Percentiles rank a stretch among this genome's conserved stretches.
Conservation (phyloP, 345 rosid genomes). For the Melaleuca quinquenervia region DNA sequence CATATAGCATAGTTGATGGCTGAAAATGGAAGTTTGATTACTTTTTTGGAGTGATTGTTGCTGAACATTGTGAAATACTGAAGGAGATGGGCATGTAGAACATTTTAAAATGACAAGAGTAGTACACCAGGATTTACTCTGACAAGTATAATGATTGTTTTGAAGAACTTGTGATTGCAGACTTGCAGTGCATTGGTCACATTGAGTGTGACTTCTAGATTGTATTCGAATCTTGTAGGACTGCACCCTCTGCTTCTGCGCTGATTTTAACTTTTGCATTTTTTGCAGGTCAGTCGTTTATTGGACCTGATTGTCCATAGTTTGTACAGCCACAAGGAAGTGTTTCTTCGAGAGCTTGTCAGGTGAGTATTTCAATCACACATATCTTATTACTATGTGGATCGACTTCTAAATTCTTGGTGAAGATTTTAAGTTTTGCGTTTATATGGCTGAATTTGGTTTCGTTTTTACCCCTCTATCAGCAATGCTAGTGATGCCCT, state of each 20-base stretch:
- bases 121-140: background rate
- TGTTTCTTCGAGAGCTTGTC: slow-evolving; percentile 88
- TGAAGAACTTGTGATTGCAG: background rate
- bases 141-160: background rate
- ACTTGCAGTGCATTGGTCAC: background rate
- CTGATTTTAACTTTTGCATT: background rate
- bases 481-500: slow-evolving; percentile 99
- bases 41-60: background rate
- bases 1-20: background rate
- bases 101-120: background rate
- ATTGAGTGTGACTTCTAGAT: background rate
- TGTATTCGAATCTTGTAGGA: background rate
- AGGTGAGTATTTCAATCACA: slow-evolving; percentile 34
- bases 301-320: slow-evolving; percentile 29
- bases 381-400: background rate
- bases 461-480: slow-evolving; percentile 8
- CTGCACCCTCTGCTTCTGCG: background rate
- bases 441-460: background rate
- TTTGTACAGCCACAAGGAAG: slow-evolving; percentile 29
- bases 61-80: background rate
- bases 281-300: slow-evolving; percentile 51
- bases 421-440: background rate
- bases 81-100: background rate
- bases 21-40: background rate
- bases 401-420: background rate